phyloP scores from a whole-genome alignment of 352 stramenopile genomes.

The Globisporangium megalacanthum region DNA sequence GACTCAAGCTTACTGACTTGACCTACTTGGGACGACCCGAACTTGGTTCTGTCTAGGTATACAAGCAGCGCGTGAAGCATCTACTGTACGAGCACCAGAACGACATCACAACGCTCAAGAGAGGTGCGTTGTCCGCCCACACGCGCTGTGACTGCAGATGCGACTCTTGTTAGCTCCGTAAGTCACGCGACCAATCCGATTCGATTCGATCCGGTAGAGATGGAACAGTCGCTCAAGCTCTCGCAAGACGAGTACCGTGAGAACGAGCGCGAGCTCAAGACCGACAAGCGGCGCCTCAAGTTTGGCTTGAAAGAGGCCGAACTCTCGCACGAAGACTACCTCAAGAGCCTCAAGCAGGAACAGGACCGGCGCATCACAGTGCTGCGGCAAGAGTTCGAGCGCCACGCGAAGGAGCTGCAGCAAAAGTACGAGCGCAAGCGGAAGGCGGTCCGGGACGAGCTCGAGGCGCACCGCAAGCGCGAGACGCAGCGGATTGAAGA shows the following conservation, averaged over 20 bases:
- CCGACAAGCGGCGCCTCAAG: slow-evolving; percentile 85
- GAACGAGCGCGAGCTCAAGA: slow-evolving; percentile 85
- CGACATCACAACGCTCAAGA: slow-evolving; percentile 88
- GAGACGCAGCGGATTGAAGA: slow-evolving; percentile 90
- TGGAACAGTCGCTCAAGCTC: slow-evolving; percentile 87
- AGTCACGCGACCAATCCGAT: background rate
- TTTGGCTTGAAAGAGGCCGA: slow-evolving; percentile 91
- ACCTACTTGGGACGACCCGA: too few relatives aligned
- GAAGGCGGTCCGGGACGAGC: slow-evolving; percentile 74
- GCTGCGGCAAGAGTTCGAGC: slow-evolving; percentile 90
- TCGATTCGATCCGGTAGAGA: slow-evolving; percentile 24
- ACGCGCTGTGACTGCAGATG: too few relatives aligned
- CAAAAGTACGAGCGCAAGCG: slow-evolving; percentile 84
- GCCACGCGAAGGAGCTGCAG: slow-evolving; percentile 87
- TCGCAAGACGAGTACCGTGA: slow-evolving; percentile 88
- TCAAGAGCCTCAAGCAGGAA: slow-evolving; percentile 90
- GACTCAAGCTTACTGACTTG: too few relatives aligned
- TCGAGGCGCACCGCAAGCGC: slow-evolving; percentile 76
- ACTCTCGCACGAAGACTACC: slow-evolving; percentile 88
- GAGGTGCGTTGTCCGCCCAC: slow-evolving; percentile 22
- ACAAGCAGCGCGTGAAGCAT: slow-evolving; percentile 96
- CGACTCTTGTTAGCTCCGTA: background rate
- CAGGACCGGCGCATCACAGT: slow-evolving; percentile 91
- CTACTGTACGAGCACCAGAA: slow-evolving; percentile 94
- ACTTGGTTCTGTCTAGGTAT: slow-evolving; percentile 43